Evolutionary conservation across 257 asterid species (phyloP).

Genomic region (Rubia yunnanensis): DNA sequence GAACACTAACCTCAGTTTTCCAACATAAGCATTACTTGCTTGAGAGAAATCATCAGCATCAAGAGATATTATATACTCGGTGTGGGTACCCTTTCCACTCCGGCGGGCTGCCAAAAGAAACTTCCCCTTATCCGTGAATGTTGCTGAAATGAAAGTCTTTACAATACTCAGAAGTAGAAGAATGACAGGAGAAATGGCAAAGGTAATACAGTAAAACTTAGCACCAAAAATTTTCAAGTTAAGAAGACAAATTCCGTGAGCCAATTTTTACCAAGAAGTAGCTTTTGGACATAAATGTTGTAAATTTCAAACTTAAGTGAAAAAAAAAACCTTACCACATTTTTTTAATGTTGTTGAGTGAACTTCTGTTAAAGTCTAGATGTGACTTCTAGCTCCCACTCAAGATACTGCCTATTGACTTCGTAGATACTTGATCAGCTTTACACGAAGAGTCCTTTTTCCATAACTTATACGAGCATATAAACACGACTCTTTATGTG

Average conservation of each 20-base stretch:
- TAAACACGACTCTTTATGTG: neutral
- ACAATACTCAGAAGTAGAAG: conserved; percentile 2
- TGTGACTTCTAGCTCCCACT: neutral
- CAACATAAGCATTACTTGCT: conserved; percentile 87
- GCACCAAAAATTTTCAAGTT: neutral
- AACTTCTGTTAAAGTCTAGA: no score
- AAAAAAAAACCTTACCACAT: neutral
- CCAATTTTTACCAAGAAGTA: neutral
- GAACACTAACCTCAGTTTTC: conserved; percentile 69
- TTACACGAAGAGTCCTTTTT: neutral
- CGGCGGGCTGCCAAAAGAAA: conserved; percentile 88
- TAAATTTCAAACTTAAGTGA: neutral
- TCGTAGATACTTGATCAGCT: neutral
- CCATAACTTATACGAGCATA: neutral
- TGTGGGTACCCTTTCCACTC: conserved; percentile 68
- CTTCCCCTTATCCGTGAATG: conserved; percentile 75
- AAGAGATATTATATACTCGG: conserved; percentile 72
- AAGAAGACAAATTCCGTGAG: neutral
- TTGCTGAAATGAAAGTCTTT: conserved; percentile 29
- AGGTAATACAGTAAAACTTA: neutral
- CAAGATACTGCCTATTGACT: no score
- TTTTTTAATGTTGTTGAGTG: neutral
- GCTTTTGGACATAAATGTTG: neutral
- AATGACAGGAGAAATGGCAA: neutral
- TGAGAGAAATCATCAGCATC: conserved; percentile 79